These are phyloP conservation scores for Phytopythium ostracodes DNA, from an alignment of 352 stramenopile genomes.

Conservation along the genomic window DNA sequence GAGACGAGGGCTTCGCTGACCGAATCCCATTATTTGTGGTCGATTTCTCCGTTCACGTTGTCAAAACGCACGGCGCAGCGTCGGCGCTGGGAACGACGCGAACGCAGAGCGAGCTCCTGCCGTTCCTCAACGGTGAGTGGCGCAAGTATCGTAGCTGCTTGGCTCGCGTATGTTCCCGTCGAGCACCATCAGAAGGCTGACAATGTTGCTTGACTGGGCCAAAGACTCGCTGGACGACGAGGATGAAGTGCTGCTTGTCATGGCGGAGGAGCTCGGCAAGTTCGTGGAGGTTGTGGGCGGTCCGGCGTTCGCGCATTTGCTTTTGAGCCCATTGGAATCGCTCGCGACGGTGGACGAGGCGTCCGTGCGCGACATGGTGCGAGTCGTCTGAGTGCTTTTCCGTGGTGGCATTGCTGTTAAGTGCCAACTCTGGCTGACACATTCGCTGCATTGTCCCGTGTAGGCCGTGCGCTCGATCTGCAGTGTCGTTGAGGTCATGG, in stretches of 20 bases:
- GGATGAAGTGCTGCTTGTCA: slow-evolving; percentile 95
- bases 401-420: neutral
- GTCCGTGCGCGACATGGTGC: slow-evolving; percentile 89
- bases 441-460: neutral
- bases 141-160: too few species aligned
- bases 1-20: neutral
- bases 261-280: slow-evolving; percentile 90
- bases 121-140: slow-evolving; percentile 92
- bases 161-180: neutral
- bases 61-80: slow-evolving; percentile 30
- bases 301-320: slow-evolving; percentile 68
- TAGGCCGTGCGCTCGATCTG: slow-evolving; percentile 89
- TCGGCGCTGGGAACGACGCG: slow-evolving; percentile 87
- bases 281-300: slow-evolving; percentile 92
- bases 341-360: slow-evolving; percentile 94
- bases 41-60: neutral
- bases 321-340: slow-evolving; percentile 94
- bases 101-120: slow-evolving; percentile 94
- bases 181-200: neutral
- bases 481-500: slow-evolving; percentile 85
- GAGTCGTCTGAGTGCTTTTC: neutral
- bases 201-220: slow-evolving; percentile 10
- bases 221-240: slow-evolving; percentile 96
- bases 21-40: neutral
- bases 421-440: neutral